Percentiles rank a stretch among this genome's conserved stretches.
Conservation (phyloP, 768 basidiomycete genomes). For the Lentinula guzmanii region DNA sequence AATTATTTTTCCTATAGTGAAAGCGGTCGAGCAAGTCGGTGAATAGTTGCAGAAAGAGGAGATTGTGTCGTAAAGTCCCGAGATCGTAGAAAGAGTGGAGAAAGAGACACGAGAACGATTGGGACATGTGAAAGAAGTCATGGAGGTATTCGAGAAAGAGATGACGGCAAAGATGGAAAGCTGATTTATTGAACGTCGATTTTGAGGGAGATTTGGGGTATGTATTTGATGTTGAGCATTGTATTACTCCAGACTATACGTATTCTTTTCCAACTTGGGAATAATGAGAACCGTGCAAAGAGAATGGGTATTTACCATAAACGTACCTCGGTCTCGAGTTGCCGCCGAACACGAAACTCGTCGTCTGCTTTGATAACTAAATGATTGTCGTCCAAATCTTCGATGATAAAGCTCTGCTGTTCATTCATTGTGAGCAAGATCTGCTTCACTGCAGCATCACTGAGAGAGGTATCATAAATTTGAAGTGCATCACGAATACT, state of each 20-base stretch:
- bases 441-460: conserved; percentile 87
- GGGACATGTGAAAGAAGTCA: conserved; percentile 41
- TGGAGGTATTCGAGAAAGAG: background rate
- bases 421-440: conserved; percentile 82
- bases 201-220: background rate
- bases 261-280: conserved; percentile 76
- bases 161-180: conserved; percentile 1
- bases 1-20: conserved; percentile 50
- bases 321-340: conserved; percentile 72
- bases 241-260: conserved; percentile 60
- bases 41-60: conserved; percentile 34
- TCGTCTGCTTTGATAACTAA: conserved; percentile 80
- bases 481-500: background rate
- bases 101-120: conserved; percentile 4
- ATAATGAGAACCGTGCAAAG: background rate
- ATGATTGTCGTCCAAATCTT: conserved; percentile 82
- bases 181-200: background rate
- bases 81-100: background rate
- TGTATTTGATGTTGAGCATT: background rate
- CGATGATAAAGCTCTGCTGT: conserved; percentile 73
- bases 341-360: conserved; percentile 64
- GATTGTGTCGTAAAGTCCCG: background rate
- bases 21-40: conserved; percentile 29
- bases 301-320: background rate
- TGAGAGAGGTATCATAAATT: conserved; percentile 18